Conservation (phyloP, 176 grass and related monocot species). For the Eremochloa ophiuroides region DNA sequence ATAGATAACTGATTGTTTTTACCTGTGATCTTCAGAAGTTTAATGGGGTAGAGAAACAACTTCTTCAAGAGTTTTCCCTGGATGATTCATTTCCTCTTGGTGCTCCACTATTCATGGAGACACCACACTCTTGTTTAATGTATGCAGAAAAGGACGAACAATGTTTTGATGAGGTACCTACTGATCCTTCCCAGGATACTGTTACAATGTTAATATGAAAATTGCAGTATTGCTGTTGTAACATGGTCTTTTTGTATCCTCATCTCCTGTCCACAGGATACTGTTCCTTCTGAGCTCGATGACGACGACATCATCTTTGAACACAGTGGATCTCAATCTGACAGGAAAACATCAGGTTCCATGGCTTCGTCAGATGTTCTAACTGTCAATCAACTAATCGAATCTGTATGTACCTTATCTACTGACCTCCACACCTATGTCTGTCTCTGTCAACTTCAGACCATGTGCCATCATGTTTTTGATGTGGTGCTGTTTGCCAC, state of each 20-base stretch:
- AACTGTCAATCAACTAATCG: constrained; percentile 85
- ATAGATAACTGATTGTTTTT: constrained; percentile 8
- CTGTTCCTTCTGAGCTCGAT: constrained; percentile 61
- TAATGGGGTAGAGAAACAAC: constrained; percentile 58
- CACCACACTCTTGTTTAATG: constrained; percentile 54
- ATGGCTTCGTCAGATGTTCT: constrained; percentile 67
- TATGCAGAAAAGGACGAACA: constrained; percentile 51
- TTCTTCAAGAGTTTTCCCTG: constrained; percentile 80
- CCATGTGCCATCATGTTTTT: background rate
- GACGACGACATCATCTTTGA: constrained; percentile 66
- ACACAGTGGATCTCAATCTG: constrained; percentile 64
- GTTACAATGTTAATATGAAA: background rate
- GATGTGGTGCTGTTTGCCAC: constrained; percentile 3
- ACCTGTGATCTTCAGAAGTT: constrained; percentile 46
- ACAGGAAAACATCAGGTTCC: constrained; percentile 71
- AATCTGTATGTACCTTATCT: constrained; percentile 61
- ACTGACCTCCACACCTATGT: background rate
- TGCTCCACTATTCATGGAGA: constrained; percentile 77
- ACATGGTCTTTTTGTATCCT: constrained; percentile 19
- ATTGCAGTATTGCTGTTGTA: background rate
- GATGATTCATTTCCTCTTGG: constrained; percentile 87
- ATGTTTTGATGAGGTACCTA: constrained; percentile 69
- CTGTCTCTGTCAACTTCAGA: background rate
- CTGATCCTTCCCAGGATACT: constrained; percentile 33
- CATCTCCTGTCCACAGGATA: constrained; percentile 55